phyloP scores from a whole-genome alignment of 1,284 basidiomycete species.

The Sporisorium iseilematis-ciliati region DNA sequence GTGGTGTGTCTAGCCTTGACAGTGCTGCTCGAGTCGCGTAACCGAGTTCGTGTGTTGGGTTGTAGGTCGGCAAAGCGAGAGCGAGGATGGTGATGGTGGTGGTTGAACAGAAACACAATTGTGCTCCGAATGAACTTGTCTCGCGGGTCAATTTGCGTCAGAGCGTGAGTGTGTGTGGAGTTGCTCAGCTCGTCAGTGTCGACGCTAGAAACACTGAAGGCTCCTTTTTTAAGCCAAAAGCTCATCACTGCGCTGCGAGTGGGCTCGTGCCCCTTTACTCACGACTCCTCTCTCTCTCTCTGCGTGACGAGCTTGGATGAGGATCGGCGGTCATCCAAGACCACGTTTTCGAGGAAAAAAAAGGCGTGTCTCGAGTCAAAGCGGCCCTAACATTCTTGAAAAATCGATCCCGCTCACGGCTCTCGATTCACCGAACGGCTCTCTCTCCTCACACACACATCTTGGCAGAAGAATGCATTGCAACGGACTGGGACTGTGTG shows the following conservation, averaged over 20 bases:
- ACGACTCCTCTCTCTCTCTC: neutral
- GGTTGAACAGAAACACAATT: neutral
- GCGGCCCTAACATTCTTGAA: neutral
- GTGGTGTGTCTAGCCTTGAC: neutral
- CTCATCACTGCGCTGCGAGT: neutral
- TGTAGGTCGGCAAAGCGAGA: neutral
- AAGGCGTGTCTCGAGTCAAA: neutral
- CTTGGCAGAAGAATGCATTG: slow-evolving; percentile 11
- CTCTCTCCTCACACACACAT: neutral
- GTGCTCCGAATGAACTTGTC: no score
- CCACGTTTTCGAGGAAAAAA: neutral
- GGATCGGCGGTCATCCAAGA: neutral
- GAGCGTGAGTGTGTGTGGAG: slow-evolving; percentile 3
- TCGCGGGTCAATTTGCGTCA: neutral
- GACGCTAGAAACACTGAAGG: no score
- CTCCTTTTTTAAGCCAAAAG: no score
- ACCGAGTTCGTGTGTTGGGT: neutral
- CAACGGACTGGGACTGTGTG: slow-evolving; percentile 3
- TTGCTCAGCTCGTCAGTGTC: neutral
- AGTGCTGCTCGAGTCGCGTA: slow-evolving; percentile 1
- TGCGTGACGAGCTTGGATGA: neutral
- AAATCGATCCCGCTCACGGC: neutral
- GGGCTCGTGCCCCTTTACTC: slow-evolving; percentile 6
- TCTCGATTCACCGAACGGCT: neutral
- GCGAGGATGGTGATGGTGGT: slow-evolving; percentile 1